Conservation (phyloP, 2,329 filamentous ascomycete species). For the Clonostachys rhizophaga region DNA sequence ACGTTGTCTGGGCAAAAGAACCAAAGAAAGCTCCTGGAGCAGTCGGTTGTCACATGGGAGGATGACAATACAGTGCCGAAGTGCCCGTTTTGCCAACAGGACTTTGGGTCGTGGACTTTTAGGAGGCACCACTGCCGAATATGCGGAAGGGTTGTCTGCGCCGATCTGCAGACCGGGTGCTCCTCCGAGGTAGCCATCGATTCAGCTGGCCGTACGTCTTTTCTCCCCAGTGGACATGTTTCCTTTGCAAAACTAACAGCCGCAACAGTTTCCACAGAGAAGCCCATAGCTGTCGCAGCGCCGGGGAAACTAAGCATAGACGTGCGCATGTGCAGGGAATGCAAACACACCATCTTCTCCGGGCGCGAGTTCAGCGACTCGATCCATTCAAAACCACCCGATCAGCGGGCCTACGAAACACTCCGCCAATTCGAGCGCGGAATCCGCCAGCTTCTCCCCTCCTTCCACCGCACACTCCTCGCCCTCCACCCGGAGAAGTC, state of each 20-base stretch:
- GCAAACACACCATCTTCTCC: constrained; percentile 57
- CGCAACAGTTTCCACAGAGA: constrained; percentile 25
- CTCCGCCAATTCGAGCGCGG: constrained; percentile 83
- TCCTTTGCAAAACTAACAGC: constrained; percentile 3
- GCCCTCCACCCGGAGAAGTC: constrained; percentile 57
- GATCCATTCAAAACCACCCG: constrained; percentile 61
- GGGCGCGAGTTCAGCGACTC: constrained; percentile 75
- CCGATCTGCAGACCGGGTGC: constrained; percentile 78
- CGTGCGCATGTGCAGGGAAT: constrained; percentile 89
- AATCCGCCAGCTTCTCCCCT: constrained; percentile 75
- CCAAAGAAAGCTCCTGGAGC: constrained; percentile 76
- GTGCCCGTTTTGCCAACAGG: constrained; percentile 94
- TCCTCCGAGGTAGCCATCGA: constrained; percentile 80
- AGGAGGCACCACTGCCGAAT: constrained; percentile 91
- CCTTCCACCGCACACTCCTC: constrained; percentile 74
- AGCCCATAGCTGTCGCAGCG: constrained; percentile 18
- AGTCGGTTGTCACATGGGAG: constrained; percentile 92
- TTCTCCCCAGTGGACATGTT: too few species aligned
- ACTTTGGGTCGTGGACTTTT: constrained; percentile 91
- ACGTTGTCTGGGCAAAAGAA: constrained; percentile 67
- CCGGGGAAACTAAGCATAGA: constrained; percentile 63
- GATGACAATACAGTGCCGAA: constrained; percentile 75
- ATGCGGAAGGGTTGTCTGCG: constrained; percentile 90
- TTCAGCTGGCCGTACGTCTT: constrained; percentile 49
- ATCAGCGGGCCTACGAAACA: constrained; percentile 78